Evolutionary conservation across 1,284 basidiomycete genomes (phyloP), one percentile per base, ranked within the genome.

Genomic region (Stygiomarasmius scandens): DNA sequence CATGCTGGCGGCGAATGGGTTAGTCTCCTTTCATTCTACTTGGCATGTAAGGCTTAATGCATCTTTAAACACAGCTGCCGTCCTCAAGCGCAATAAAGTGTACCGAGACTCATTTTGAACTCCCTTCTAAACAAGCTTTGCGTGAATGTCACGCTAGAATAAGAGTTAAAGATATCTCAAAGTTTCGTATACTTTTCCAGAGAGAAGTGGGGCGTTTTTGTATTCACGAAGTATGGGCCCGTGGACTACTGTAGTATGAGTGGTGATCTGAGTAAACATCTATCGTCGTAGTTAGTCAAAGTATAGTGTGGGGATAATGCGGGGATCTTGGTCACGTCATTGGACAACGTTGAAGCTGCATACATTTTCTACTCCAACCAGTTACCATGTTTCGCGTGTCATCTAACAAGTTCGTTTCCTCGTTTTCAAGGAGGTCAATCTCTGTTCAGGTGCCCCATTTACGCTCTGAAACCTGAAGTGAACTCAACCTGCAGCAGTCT

Each of bases 381-480:
- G 11, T 19, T 19, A 41, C n/a, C 14, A 64, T 73, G 55, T 58
- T 66, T 50, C 62, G 66, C 58, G 68, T 67, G 55, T 63, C 63
- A 41, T 58, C 67, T 44, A 50, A 70, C 22, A 63, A 66, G 34
- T 34, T 63, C 46, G 60, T 65, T 47, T 61, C 69, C 57, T 58
- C 63, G 55, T 64, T 69, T 55, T 67, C 72, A 3, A 69, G 65
- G 63, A 77, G 84, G 65, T 71, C 67, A 48, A 87, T 87, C 61
- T 87, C 85, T 56, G 85, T 87, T 58, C 80, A 87, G 83, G 85
- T 86, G 74, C 12, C 16, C 29, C 32, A 55, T 56, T 36, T 19
- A 49, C 51, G 36, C 10, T 11, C 36, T 52, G 32, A 50, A 46
- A 56, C 51, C 48, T 19, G 52, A 20, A n/a, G 56, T 27, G n/a